Percentiles rank a stretch among this genome's conserved stretches.
phyloP scores from a whole-genome alignment of 1,284 basidiomycete genomes.

The Vanrija pseudolonga region DNA sequence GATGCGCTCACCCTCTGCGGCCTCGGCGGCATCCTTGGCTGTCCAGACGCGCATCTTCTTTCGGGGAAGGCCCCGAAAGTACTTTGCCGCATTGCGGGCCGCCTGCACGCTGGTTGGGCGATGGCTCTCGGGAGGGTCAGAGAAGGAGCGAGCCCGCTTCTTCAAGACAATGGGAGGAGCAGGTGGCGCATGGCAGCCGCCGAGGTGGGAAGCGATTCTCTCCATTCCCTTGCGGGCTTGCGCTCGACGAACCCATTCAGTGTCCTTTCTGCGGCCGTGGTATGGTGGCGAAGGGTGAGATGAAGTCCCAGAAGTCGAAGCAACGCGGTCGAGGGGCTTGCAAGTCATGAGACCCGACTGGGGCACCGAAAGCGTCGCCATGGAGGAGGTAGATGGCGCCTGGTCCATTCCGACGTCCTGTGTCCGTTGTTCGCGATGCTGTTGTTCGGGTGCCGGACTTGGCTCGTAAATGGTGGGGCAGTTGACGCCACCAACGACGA shows the following conservation, averaged over 20 bases:
- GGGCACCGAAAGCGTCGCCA: conserved; percentile 1
- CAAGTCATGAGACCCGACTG: conserved; percentile 8
- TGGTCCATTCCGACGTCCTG: background rate
- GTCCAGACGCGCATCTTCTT: conserved; percentile 20
- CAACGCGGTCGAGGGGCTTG: conserved; percentile 17
- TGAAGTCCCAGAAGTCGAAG: background rate
- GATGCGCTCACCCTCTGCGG: conserved; percentile 16
- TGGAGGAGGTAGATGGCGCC: background rate
- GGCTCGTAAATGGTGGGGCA: background rate
- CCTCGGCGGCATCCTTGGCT: conserved; percentile 15
- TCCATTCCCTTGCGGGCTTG: conserved; percentile 14
- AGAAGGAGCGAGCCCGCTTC: conserved; percentile 17
- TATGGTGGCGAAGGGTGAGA: background rate
- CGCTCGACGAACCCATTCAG: conserved; percentile 2
- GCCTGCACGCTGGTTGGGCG: conserved; percentile 8
- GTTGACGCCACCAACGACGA: background rate
- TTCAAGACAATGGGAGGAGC: background rate
- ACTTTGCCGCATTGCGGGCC: conserved; percentile 12
- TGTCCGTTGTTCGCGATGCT: background rate
- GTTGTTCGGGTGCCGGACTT: background rate
- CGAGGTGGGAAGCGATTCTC: conserved; percentile 12
- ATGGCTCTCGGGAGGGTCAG: conserved; percentile 17
- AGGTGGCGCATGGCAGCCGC: background rate
- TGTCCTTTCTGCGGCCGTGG: background rate
- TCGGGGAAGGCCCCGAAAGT: conserved; percentile 10